Percentiles rank a stretch among this genome's conserved stretches.
Conservation (phyloP, 768 basidiomycete species). For the Russula compacta region DNA sequence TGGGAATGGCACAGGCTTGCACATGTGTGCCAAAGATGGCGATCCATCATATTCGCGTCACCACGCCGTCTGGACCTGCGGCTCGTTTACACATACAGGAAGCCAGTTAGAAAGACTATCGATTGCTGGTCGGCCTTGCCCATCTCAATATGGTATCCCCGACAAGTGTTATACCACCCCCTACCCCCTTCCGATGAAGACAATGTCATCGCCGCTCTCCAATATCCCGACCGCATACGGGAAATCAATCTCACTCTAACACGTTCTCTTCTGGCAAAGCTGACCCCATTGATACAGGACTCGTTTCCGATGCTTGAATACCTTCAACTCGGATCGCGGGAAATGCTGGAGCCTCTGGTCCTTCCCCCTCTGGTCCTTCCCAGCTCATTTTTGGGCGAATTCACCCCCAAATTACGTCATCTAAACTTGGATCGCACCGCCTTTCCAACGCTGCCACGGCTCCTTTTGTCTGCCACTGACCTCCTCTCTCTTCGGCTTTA, state of each 20-base stretch:
- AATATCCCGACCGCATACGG: slow-evolving; percentile 4
- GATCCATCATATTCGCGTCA: slow-evolving; percentile 5
- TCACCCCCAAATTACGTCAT: neutral
- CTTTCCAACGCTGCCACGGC: slow-evolving; percentile 3
- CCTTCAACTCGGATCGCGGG: slow-evolving; percentile 1
- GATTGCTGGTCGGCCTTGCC: slow-evolving; percentile 9
- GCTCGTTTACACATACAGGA: slow-evolving; percentile 11
- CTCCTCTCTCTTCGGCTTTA: slow-evolving; percentile 6
- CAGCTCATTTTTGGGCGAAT: neutral
- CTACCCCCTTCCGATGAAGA: neutral
- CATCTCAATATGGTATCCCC: slow-evolving; percentile 10
- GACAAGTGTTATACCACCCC: neutral
- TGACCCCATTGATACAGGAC: neutral
- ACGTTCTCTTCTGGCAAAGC: neutral
- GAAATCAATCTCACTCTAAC: slow-evolving; percentile 15
- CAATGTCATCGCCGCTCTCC: slow-evolving; percentile 1
- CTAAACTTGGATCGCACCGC: slow-evolving; percentile 2
- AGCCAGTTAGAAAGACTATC: slow-evolving; percentile 3
- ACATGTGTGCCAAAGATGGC: slow-evolving; percentile 12
- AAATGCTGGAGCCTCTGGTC: neutral
- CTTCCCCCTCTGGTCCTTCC: slow-evolving; percentile 10
- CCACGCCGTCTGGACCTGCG: slow-evolving; percentile 7
- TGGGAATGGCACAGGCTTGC: slow-evolving; percentile 16
- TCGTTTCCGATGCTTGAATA: neutral
- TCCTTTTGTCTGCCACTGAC: slow-evolving; percentile 2